Percentiles rank a stretch among this genome's conserved stretches.
Conservation (phyloP, 2,329 filamentous ascomycete species). For the Fusarium sp. region DNA sequence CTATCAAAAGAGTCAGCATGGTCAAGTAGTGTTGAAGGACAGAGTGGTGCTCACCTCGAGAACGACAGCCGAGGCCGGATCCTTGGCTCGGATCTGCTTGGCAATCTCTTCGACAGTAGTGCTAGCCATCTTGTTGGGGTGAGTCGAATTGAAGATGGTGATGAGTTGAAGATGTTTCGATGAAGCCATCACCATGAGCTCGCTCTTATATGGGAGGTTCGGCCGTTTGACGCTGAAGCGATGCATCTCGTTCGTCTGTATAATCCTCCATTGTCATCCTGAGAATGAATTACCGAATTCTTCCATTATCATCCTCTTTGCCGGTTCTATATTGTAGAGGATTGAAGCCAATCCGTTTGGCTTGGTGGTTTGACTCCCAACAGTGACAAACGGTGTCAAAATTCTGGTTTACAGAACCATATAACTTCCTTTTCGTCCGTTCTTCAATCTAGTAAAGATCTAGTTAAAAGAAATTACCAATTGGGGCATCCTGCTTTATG, state of each 20-base stretch:
- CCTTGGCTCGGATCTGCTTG: conserved; percentile 2
- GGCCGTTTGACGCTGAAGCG: background rate
- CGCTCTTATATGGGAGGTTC: background rate
- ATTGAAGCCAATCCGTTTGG: background rate
- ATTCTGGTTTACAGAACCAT: background rate
- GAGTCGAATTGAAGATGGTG: background rate
- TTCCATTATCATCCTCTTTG: background rate
- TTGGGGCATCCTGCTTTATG: background rate
- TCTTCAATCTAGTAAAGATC: no score
- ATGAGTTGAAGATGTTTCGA: conserved; percentile 1
- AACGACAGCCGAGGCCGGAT: conserved; percentile 1
- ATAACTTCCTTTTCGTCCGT: background rate
- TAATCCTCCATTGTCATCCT: background rate
- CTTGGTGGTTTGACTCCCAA: background rate
- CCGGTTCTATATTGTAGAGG: background rate
- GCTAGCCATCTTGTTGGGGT: background rate
- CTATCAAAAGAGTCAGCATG: background rate
- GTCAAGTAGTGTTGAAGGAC: background rate
- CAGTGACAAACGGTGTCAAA: background rate
- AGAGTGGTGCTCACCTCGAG: conserved; percentile 6
- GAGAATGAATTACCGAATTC: background rate
- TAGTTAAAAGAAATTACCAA: background rate
- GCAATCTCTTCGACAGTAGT: conserved; percentile 16
- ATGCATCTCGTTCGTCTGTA: background rate
- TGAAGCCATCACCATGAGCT: background rate